Base-by-base conservation (phyloP, 192 early-diverging fungal genomes). In the Phycomyces nitens region DNA sequence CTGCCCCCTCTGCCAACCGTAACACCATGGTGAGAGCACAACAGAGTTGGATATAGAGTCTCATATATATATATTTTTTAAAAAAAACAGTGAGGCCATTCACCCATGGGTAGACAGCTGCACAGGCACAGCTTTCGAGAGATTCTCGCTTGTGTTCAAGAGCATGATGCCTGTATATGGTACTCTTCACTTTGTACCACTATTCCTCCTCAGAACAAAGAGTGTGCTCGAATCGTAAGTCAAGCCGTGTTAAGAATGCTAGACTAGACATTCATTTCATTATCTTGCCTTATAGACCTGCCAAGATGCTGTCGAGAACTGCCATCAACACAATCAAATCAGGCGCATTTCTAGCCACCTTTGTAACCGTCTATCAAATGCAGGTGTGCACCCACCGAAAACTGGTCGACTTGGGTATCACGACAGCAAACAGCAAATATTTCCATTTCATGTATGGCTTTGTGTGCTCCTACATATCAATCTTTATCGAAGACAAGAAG, bases 121-220 rank as follows among this genome's bases (percentile, higher is more conserved):
- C 27, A 66, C 41, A 18, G 53, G 66, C 18, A 75, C 75, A 26
- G 72, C 65, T 50, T 47, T 77, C 9, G 77, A 79, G 58, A 65
- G 83, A 18, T 84, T 86, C 67, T 59, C 58, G 3, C 72, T 80
- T 53, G 82, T 84, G 0, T 82, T 83, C 49, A 78, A 74, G 59
- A 82, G 63, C 16, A 82, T 83, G 63, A 21, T 82, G 29, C 81
- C 82, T 14, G 82, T 86, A 11, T 90, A 93, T 67, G 82, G 80
- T 3, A 82, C 88, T 7, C 74, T 93, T 52, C 88, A 93, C 60
- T 80, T 87, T 71, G 88, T 91, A 0, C 88, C 91, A 0, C 74
- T 90, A 73, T 42, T 93, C 10, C 63, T 88, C 11, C 73, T 93
- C 40, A 79, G 87, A 64, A 62, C 75, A 6, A 73, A 82, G 39